Evolutionary conservation across 2,329 filamentous ascomycete genomes (phyloP).

Genomic region (Cladosporium sp.): DNA sequence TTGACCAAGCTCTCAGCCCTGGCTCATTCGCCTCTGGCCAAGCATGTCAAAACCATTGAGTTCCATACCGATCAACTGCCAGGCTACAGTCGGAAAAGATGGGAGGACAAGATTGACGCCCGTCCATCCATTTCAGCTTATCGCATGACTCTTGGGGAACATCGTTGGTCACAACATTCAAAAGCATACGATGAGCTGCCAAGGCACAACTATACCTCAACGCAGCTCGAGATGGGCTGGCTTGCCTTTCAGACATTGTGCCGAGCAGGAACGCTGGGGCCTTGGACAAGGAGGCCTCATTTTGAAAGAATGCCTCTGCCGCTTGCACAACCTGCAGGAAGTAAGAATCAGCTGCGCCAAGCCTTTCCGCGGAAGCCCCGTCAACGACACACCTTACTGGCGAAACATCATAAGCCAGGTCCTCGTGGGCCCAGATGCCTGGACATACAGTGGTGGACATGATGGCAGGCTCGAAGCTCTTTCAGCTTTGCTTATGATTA

Average conservation of each 20-base stretch:
- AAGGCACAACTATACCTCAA: constrained; percentile 21
- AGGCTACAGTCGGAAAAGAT: constrained; percentile 21
- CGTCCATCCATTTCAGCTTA: not conserved
- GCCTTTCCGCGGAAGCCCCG: constrained; percentile 14
- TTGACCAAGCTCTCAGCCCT: constrained; percentile 26
- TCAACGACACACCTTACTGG: not conserved
- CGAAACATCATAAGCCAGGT: not conserved
- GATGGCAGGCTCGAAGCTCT: not conserved
- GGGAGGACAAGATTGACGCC: constrained; percentile 12
- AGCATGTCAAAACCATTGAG: constrained; percentile 31
- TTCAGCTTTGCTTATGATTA: not conserved
- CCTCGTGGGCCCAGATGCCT: not conserved
- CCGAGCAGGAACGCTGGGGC: constrained; percentile 22
- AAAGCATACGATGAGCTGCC: constrained; percentile 19
- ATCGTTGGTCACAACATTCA: no score
- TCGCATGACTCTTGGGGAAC: not conserved
- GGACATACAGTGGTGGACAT: not conserved
- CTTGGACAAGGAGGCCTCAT: constrained; percentile 18
- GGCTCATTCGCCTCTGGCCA: constrained; percentile 24
- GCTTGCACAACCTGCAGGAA: constrained; percentile 26
- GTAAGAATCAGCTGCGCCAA: constrained; percentile 21
- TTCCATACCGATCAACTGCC: constrained; percentile 32
- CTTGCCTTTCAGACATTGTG: constrained; percentile 10
- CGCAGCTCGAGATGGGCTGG: constrained; percentile 22
- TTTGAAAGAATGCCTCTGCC: constrained; percentile 24